These are phyloP conservation scores for Monosporascus sp. DNA, from an alignment of 2,329 filamentous ascomycete species.

Conservation along the genomic window DNA sequence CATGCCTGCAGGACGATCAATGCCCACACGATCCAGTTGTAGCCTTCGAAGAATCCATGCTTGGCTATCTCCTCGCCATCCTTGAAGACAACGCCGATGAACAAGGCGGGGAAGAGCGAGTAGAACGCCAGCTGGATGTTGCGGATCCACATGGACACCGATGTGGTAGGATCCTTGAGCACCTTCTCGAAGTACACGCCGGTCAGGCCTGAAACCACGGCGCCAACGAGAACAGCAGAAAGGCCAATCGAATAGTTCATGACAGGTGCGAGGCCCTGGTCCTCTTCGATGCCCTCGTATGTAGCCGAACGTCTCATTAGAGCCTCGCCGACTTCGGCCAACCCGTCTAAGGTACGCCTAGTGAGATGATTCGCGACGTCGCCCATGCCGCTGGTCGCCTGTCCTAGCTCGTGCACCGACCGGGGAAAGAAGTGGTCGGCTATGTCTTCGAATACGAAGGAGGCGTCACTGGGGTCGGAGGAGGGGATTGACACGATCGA, in stretches of 20 bases:
- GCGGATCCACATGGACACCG: conserved; percentile 82
- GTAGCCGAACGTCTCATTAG: conserved; percentile 73
- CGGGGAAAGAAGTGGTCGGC: conserved; percentile 69
- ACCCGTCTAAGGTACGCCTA: conserved; percentile 37
- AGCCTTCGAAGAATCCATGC: conserved; percentile 90
- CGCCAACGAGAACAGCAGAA: conserved; percentile 71
- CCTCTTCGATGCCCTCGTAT: conserved; percentile 79
- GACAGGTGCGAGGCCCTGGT: conserved; percentile 44
- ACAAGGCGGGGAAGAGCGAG: conserved; percentile 81
- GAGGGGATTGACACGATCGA: conserved; percentile 78
- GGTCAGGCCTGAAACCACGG: conserved; percentile 75
- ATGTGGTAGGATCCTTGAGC: conserved; percentile 73
- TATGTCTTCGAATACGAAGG: conserved; percentile 59
- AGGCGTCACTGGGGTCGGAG: conserved; percentile 46
- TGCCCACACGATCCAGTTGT: conserved; percentile 87
- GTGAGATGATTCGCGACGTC: conserved; percentile 48
- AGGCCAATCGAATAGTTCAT: conserved; percentile 81
- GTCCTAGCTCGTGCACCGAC: conserved; percentile 71
- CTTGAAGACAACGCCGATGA: conserved; percentile 80
- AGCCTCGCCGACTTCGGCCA: conserved; percentile 30
- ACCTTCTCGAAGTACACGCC: conserved; percentile 90
- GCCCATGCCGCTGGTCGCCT: conserved; percentile 49
- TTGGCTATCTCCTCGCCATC: conserved; percentile 80
- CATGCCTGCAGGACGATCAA: conserved; percentile 77
- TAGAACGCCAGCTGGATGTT: conserved; percentile 95